Percentiles rank a stretch among this genome's conserved stretches.
These are phyloP conservation scores for Phaeosphaeriaceae sp. DNA, from an alignment of 2,329 filamentous ascomycete species.

Conservation along the genomic window DNA sequence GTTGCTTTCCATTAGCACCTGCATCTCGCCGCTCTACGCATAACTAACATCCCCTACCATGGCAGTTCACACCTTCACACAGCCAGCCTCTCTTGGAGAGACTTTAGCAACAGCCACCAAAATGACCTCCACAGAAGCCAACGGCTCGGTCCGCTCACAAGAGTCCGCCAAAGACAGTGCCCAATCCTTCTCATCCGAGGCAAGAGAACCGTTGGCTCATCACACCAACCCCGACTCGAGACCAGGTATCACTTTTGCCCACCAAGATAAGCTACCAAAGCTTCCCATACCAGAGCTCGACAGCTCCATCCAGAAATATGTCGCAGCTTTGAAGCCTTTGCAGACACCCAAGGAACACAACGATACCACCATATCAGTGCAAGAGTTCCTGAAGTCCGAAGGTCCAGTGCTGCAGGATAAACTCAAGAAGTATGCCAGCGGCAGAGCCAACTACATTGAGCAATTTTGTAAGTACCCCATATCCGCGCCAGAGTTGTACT, in stretches of 20 bases:
- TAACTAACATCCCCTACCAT: slow-evolving; percentile 63
- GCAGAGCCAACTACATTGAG: slow-evolving; percentile 95
- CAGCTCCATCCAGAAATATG: slow-evolving; percentile 77
- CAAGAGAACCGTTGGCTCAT: slow-evolving; percentile 55
- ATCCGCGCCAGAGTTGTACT: background rate
- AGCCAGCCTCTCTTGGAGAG: slow-evolving; percentile 76
- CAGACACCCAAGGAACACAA: slow-evolving; percentile 82
- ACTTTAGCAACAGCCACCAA: slow-evolving; percentile 60
- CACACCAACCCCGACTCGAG: slow-evolving; percentile 63
- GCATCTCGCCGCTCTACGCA: slow-evolving; percentile 77
- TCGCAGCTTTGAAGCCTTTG: slow-evolving; percentile 79
- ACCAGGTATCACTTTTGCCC: slow-evolving; percentile 84
- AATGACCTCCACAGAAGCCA: slow-evolving; percentile 48
- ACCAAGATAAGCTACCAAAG: slow-evolving; percentile 87
- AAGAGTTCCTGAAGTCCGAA: slow-evolving; percentile 81
- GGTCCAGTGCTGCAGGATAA: slow-evolving; percentile 87
- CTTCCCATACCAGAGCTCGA: slow-evolving; percentile 92
- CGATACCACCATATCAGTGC: slow-evolving; percentile 79
- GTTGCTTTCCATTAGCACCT: slow-evolving; percentile 81
- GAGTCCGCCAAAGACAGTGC: slow-evolving; percentile 62
- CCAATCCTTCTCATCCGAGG: slow-evolving; percentile 56
- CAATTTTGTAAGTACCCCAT: slow-evolving; percentile 83
- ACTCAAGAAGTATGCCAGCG: slow-evolving; percentile 86
- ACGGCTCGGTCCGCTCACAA: slow-evolving; percentile 51
- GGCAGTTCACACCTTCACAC: slow-evolving; percentile 74